phyloP scores from a whole-genome alignment of 2,329 filamentous ascomycete species.

The Paecilomyces sp. region DNA sequence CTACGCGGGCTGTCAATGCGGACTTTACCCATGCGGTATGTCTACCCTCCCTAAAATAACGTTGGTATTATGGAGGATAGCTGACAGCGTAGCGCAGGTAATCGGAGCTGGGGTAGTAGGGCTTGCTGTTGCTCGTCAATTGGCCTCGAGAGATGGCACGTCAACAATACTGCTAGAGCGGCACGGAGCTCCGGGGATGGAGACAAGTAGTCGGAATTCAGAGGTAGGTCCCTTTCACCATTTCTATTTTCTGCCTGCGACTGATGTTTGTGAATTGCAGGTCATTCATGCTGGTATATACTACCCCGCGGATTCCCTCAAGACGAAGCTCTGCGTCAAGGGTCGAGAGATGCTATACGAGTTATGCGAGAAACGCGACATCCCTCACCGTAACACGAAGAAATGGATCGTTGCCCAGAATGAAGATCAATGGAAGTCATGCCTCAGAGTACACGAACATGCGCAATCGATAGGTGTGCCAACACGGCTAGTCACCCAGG shows the following conservation, averaged over 20 bases:
- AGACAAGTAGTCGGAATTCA: slow-evolving; percentile 84
- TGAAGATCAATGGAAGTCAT: slow-evolving; percentile 57
- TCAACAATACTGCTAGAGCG: slow-evolving; percentile 76
- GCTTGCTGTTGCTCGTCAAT: slow-evolving; percentile 66
- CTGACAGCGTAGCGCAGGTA: slow-evolving; percentile 32
- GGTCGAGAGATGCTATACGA: slow-evolving; percentile 73
- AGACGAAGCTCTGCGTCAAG: slow-evolving; percentile 72
- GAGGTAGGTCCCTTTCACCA: slow-evolving; percentile 47
- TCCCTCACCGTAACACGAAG: slow-evolving; percentile 68
- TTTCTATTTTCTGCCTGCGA: neutral
- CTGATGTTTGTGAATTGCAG: slow-evolving; percentile 24
- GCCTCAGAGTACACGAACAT: slow-evolving; percentile 46
- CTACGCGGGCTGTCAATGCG: slow-evolving; percentile 31
- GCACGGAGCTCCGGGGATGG: slow-evolving; percentile 67
- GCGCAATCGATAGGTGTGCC: slow-evolving; percentile 56
- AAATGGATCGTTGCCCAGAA: slow-evolving; percentile 96
- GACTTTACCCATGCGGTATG: slow-evolving; percentile 58
- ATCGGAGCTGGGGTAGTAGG: slow-evolving; percentile 71
- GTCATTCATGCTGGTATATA: slow-evolving; percentile 95
- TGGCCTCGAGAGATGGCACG: slow-evolving; percentile 54
- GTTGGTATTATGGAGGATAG: neutral
- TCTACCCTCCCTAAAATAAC: slow-evolving; percentile 1
- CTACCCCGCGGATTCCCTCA: slow-evolving; percentile 69
- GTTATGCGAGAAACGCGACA: slow-evolving; percentile 60
- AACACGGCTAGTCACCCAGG: slow-evolving; percentile 58